Conservation (phyloP, 2,329 filamentous ascomycete species). For the Trichoderma harzianum region DNA sequence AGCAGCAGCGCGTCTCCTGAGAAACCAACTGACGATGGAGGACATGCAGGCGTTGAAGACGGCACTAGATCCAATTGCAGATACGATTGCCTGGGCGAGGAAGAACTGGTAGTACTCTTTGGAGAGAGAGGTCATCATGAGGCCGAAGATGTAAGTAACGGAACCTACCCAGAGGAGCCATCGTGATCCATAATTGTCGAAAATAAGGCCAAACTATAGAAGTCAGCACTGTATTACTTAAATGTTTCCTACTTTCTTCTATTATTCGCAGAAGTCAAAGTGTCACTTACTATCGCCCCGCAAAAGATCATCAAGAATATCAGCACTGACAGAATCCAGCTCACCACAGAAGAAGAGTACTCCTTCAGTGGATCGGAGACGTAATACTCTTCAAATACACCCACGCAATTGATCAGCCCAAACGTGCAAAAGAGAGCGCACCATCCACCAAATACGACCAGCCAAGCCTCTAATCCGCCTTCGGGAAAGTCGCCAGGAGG, state of each 20-base stretch:
- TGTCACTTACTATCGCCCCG: slow-evolving; percentile 39
- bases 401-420: slow-evolving; percentile 44
- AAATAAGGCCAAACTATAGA: slow-evolving; percentile 53
- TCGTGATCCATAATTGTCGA: slow-evolving; percentile 62
- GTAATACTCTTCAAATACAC: slow-evolving; percentile 60
- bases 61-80: slow-evolving; percentile 41
- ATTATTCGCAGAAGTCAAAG: background rate
- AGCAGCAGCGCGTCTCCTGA: slow-evolving; percentile 48
- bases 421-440: slow-evolving; percentile 44
- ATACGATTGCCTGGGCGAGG: slow-evolving; percentile 41
- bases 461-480: slow-evolving; percentile 56
- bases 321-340: slow-evolving; percentile 59
- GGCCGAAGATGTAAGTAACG: slow-evolving; percentile 56
- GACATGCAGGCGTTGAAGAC: slow-evolving; percentile 44
- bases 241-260: background rate
- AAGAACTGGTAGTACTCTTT: slow-evolving; percentile 44
- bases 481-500: slow-evolving; percentile 52
- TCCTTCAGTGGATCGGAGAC: slow-evolving; percentile 43
- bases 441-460: slow-evolving; percentile 50
- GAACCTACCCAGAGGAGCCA: slow-evolving; percentile 53
- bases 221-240: background rate
- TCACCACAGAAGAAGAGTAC: slow-evolving; percentile 49
- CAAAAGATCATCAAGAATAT: slow-evolving; percentile 48
- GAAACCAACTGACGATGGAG: slow-evolving; percentile 50
- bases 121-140: slow-evolving; percentile 62